Evolutionary conservation across 2,329 filamentous ascomycete species (phyloP).

Genomic region (Fusarium continuum): DNA sequence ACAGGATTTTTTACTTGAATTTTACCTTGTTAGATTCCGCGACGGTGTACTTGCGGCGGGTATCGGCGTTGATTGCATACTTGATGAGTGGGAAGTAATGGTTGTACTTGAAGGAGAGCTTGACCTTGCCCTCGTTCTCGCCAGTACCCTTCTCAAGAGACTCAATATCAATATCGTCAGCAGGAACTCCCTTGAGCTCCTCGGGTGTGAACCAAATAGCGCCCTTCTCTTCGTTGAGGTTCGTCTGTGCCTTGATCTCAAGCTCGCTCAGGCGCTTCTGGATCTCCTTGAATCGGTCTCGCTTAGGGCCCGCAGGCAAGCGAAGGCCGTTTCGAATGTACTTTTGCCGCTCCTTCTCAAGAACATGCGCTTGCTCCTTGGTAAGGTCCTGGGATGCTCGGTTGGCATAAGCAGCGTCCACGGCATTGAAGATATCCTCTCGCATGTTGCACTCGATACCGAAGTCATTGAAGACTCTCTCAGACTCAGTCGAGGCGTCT

Average conservation of each 20-base stretch:
- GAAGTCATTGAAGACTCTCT: conserved; percentile 80
- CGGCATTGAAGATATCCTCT: conserved; percentile 78
- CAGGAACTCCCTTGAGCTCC: conserved; percentile 78
- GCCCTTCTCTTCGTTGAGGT: conserved; percentile 84
- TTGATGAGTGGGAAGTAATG: conserved; percentile 82
- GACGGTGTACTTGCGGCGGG: conserved; percentile 74
- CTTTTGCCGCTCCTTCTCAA: conserved; percentile 80
- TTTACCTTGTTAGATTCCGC: conserved; percentile 80
- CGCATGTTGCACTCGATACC: conserved; percentile 82
- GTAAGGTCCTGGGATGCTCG: conserved; percentile 66
- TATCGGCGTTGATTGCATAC: conserved; percentile 76
- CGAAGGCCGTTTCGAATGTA: conserved; percentile 81
- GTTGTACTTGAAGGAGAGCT: conserved; percentile 84
- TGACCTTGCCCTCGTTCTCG: conserved; percentile 77
- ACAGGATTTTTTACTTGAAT: neutral
- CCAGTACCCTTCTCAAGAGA: conserved; percentile 75
- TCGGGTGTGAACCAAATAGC: conserved; percentile 79
- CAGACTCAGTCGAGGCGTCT: conserved; percentile 79
- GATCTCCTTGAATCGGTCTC: conserved; percentile 86
- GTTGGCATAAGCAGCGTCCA: conserved; percentile 65
- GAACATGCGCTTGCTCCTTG: conserved; percentile 73
- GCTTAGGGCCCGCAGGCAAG: conserved; percentile 72
- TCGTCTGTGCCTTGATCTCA: conserved; percentile 79
- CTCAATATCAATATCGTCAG: conserved; percentile 71
- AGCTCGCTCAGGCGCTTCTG: conserved; percentile 81